Evolutionary conservation across 2,329 filamentous ascomycete species (phyloP).

Genomic region (Anthostomella pinea): DNA sequence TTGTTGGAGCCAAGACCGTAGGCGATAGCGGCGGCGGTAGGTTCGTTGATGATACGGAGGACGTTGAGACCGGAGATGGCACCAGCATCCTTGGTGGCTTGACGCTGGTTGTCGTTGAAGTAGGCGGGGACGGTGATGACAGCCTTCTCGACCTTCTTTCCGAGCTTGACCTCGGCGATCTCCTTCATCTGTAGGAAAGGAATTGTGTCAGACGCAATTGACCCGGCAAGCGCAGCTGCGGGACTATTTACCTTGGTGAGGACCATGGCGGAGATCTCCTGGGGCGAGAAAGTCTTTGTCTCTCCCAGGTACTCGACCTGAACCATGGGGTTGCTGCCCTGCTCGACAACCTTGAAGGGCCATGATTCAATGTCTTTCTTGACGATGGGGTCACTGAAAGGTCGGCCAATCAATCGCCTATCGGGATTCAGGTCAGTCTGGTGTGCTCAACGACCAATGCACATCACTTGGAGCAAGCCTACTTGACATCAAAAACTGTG

Average conservation of each 20-base stretch:
- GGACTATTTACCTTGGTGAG: slow-evolving; percentile 75
- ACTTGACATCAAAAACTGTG: slow-evolving; percentile 99
- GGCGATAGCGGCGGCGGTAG: slow-evolving; percentile 94
- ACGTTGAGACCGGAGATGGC: slow-evolving; percentile 96
- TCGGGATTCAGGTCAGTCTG: slow-evolving; percentile 7
- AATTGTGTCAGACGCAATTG: slow-evolving; percentile 17
- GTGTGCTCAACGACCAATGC: background rate
- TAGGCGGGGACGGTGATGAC: slow-evolving; percentile 99
- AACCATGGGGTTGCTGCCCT: slow-evolving; percentile 83
- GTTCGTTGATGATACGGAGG: slow-evolving; percentile 99
- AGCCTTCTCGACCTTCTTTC: slow-evolving; percentile 98
- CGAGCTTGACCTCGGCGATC: slow-evolving; percentile 96
- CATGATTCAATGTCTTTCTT: slow-evolving; percentile 99
- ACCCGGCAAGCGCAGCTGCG: background rate
- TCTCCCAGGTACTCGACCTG: slow-evolving; percentile 94
- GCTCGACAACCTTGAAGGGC: slow-evolving; percentile 98
- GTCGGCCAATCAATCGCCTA: slow-evolving; percentile 95
- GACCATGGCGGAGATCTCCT: slow-evolving; percentile 99
- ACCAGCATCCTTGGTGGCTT: slow-evolving; percentile 99
- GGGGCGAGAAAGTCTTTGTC: slow-evolving; percentile 93
- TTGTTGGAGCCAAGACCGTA: slow-evolving; percentile 96
- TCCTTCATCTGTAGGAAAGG: slow-evolving; percentile 81
- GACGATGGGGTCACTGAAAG: slow-evolving; percentile 91
- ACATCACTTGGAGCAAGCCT: slow-evolving; percentile 38
- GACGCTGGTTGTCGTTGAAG: slow-evolving; percentile 99